Evolutionary conservation across 257 asterid genomes (phyloP), one percentile per base, ranked within the genome.

Genomic region (Prunella vulgaris): DNA sequence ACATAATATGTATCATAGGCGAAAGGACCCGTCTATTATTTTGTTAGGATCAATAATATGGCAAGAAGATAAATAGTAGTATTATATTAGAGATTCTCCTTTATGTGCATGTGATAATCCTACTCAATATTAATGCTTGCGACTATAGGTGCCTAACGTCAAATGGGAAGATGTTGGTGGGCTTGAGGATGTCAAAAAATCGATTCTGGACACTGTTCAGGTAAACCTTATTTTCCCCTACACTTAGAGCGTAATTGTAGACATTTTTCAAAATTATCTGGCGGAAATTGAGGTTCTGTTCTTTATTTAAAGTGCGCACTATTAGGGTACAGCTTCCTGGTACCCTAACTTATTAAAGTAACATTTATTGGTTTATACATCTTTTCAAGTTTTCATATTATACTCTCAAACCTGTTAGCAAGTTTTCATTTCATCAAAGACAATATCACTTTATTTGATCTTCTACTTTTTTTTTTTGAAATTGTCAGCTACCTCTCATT

Each of bases 131-230:
- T 78, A 60, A 52, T 70, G 51, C 51, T n/a, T 73, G 32, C 71
- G 60, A 48, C 35, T 78, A 72, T 76, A 89, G 98, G 92, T 92
- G 74, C 98, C 98, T 68, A 67, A 94, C 52, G 84, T 94, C 74
- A 87, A 94, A 79, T 94, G 99, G n/a, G 99, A 90, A 74, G 99
- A 94, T 77, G 97, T 94, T 64, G 99, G 99, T 70, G 99, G 99
- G 74, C 97, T 94, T 49, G 99, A 94, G 86, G 97, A 94, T 72
- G 97, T 94, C 49, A 94, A 94, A 81, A 89, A 87, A 78, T 88
- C 96, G 21, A 94, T 90, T 81, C 79, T 94, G 77, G 99, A 91
- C 71, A 94, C 99, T 18, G 96, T 94, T 74, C 99, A 94, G 95
- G 97, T 93, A 81, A 60, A 56, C 33, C 76, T 69, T 61, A 32